Evolutionary conservation across 768 basidiomycete species (phyloP).

Genomic region (Goffeauzyma gilvescens): DNA sequence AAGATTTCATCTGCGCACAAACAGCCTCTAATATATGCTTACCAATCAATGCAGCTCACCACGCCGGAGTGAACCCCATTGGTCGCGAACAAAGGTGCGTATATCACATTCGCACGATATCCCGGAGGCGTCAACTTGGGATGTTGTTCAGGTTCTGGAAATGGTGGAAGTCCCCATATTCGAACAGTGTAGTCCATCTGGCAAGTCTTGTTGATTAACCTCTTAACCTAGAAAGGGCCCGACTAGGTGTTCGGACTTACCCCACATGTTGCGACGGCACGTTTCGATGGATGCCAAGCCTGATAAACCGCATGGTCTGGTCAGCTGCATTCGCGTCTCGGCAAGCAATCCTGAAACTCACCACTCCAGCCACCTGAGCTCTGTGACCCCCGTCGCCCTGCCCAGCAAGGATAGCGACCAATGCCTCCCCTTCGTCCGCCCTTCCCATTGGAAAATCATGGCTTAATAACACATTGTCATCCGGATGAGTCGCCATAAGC

Average conservation of each 20-base stretch:
- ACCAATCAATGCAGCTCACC: conserved; percentile 15
- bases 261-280: conserved; percentile 1
- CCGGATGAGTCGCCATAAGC: neutral
- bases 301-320: too few relatives aligned
- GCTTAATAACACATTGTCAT: neutral
- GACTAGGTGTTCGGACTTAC: too few relatives aligned
- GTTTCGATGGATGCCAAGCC: conserved; percentile 1
- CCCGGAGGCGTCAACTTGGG: conserved; percentile 6
- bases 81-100: conserved; percentile 12
- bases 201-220: too few relatives aligned
- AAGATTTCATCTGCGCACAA: neutral
- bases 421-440: conserved; percentile 14
- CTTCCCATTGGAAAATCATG: conserved; percentile 14
- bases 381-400: conserved; percentile 14
- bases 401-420: conserved; percentile 11
- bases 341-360: too few relatives aligned
- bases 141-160: conserved; percentile 1
- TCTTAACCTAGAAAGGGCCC: too few relatives aligned
- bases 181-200: conserved; percentile 13
- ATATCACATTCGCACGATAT: conserved; percentile 11
- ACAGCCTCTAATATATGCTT: neutral
- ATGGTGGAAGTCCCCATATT: conserved; percentile 14
- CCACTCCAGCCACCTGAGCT: too few relatives aligned
- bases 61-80: conserved; percentile 8
- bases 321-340: too few relatives aligned